Evolutionary conservation across 345 rosid species (phyloP), one percentile per base, ranked within the genome.

Genomic region (Populus simonii): DNA sequence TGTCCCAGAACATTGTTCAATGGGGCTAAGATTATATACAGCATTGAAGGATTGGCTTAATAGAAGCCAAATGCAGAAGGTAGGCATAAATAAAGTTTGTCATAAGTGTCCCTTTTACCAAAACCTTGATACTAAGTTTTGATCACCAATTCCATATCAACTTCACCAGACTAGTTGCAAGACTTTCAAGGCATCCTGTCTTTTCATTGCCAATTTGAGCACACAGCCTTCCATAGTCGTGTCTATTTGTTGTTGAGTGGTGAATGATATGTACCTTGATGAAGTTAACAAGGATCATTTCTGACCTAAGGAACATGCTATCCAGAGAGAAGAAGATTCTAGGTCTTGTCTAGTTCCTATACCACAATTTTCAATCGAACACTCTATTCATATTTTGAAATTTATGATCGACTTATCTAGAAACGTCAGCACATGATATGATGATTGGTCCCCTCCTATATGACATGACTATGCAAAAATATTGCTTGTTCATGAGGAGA

Each of bases 21-120:
- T 29, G 76, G 36, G 43, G 6, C 20, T 27, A 43, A 61, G 45
- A 66, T 76, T 70, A 45, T 76, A 69, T 23, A 59, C 57, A 13
- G 61, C 74, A 13, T 76, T 35, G 41, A 33, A 68, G 51, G 73
- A 16, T 69, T 76, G 65, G 74, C 16, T 53, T 23, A 69, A 11
- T 51, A 23, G 73, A 68, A 69, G 23, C 57, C 63, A 23, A n/a
- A 51, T 47, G 73, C 49, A 38, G 7, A 43, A 68, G 73, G 66
- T 2, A 36, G 35, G 65, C 51, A 16, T 17, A 35, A 67, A 67
- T 68, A 8, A 57, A 49, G 13, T 22, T 18, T 53, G 15, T 23
- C 5, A 0, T 0, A 43, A 16, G 6, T 63, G n/a, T 41, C 57
- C 70, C 59, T 36, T 45, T 27, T 10, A 3, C 29, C 29, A 35